Base-by-base conservation (phyloP, 2,329 filamentous ascomycete genomes). In the Pochonia chlamydosporia region DNA sequence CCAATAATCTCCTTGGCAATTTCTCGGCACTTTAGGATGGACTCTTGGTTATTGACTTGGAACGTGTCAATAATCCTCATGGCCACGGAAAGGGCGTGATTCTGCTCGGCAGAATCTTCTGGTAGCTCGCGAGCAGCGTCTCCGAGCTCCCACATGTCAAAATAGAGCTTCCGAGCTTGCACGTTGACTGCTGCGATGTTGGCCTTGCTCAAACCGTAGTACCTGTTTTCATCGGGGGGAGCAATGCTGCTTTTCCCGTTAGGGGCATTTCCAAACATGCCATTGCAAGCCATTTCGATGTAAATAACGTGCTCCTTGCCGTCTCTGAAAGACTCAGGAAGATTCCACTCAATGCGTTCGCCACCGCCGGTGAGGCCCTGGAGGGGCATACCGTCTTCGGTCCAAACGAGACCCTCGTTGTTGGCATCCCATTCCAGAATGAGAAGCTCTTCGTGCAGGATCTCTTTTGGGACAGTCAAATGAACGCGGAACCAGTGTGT, bases 251-350 rank as follows among this genome's bases (percentile, higher is more conserved):
- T 56, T 64, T 95, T 89, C 23, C 89, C 89, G 18, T 85, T 85
- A 0, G 85, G 78, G 0, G 90, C 86, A 64, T 96, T 96, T 57
- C 93, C 93, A 69, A 97, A 97, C 91, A 97, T 97, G 66, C 85
- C 84, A 65, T 99, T 99, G 70, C 93, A 97, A 18, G 93, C 93
- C 88, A 97, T 96, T 71, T 99, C 93, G 54, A 99, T 85, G 66
- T 96, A 99, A 59, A 99, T 87, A 16, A 78, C 82, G 64, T 97
- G 91, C 59, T 90, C 81, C 63, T 92, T 83, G 45, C 89, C 91
- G 64, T 96, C 88, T 52, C 87, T 80, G 70, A 87, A 96, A 14
- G 74, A 73, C 43, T 88, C 74, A 8, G 93, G 92, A 39, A 99
- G 75, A 50, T 96, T 82, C 91, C 92, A 99, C 67, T 97, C 90